These are phyloP conservation scores for Saturnispora kantuleensis DNA, from an alignment of 805 yeast species.

Conservation along the genomic window DNA sequence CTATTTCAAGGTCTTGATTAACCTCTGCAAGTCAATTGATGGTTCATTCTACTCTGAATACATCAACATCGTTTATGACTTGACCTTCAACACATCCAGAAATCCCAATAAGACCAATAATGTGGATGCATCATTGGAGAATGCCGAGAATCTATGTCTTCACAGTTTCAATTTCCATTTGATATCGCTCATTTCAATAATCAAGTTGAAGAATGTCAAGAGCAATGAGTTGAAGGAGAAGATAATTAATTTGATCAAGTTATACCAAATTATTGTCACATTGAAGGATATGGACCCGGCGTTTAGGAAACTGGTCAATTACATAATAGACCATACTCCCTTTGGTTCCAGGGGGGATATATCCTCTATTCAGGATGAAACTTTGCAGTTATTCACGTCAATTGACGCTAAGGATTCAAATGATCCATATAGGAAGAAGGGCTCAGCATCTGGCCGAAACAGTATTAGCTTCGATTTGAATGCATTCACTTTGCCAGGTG, in stretches of 20 bases:
- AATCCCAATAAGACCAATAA: slow-evolving; percentile 10
- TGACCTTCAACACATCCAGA: slow-evolving; percentile 14
- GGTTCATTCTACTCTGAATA: slow-evolving; percentile 17
- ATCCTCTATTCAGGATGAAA: slow-evolving; percentile 13
- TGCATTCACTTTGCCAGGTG: slow-evolving; percentile 21
- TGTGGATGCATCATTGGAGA: slow-evolving; percentile 13
- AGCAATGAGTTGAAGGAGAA: slow-evolving; percentile 12
- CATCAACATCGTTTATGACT: slow-evolving; percentile 18
- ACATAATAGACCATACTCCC: slow-evolving; percentile 14
- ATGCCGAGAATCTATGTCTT: slow-evolving; percentile 20
- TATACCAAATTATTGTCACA: slow-evolving; percentile 18
- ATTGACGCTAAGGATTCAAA: slow-evolving; percentile 4
- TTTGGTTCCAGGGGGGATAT: slow-evolving; percentile 11
- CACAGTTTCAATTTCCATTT: slow-evolving; percentile 27
- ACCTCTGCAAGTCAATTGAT: slow-evolving; percentile 14
- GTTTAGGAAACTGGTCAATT: slow-evolving; percentile 14
- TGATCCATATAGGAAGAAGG: slow-evolving; percentile 18
- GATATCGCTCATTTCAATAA: slow-evolving; percentile 20
- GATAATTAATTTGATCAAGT: slow-evolving; percentile 14
- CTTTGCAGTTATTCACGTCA: slow-evolving; percentile 19
- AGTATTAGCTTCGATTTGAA: slow-evolving; percentile 20
- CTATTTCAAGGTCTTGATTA: slow-evolving; percentile 22
- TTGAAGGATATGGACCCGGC: slow-evolving; percentile 19
- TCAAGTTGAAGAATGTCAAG: slow-evolving; percentile 13
- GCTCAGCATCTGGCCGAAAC: not conserved